Base-by-base conservation (phyloP, 2,329 filamentous ascomycete genomes). In the Acephala macrosclerotiorum region DNA sequence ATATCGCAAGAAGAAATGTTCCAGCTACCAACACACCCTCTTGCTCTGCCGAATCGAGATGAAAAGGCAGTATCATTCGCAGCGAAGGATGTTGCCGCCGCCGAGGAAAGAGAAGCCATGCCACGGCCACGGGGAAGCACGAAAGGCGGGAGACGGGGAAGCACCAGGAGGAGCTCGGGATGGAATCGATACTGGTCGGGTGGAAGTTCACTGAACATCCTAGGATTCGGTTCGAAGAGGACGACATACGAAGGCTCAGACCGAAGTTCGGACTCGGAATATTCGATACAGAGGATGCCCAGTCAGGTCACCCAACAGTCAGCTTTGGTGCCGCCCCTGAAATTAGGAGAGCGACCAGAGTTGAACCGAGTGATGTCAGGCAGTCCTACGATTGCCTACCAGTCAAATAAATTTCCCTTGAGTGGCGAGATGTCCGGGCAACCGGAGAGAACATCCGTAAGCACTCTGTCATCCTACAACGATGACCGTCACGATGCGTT, bases 121-220 rank as follows among this genome's bases (percentile, higher is more conserved):
- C 47, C 59, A 18, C 69, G 66, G 63, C 68, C 73, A 42, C 68
- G 73, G 9, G 66, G 65, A 9, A 72, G 70, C 58, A 67, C 63
- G 18, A 71, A 64, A 55, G 65, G 60, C 45, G 63, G 60, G 29
- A 67, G 67, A 57, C 64, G 72, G 29, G 66, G 64, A 49, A 68
- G 64, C 38, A 68, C 66, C 29, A 83, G 88, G 63, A 83, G 87
- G 73, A 92, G 89, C 72, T 92, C 90, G 3, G 90, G 90, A 57
- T 93, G 91, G 91, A 92, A 92, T 77, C 82, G 87, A 61, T 93
- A 93, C 78, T 93, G 91, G 86, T 91, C 90, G 16, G 90, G 89
- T 59, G 91, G 90, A 61, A 91, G 89, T 70, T 85, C 89, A 8
- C 79, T 90, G 63, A 89, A 90, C 73, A 85, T 90, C 26, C 80